phyloP scores from a whole-genome alignment of 2,329 filamentous ascomycete species.

The Trichoderma koningii region DNA sequence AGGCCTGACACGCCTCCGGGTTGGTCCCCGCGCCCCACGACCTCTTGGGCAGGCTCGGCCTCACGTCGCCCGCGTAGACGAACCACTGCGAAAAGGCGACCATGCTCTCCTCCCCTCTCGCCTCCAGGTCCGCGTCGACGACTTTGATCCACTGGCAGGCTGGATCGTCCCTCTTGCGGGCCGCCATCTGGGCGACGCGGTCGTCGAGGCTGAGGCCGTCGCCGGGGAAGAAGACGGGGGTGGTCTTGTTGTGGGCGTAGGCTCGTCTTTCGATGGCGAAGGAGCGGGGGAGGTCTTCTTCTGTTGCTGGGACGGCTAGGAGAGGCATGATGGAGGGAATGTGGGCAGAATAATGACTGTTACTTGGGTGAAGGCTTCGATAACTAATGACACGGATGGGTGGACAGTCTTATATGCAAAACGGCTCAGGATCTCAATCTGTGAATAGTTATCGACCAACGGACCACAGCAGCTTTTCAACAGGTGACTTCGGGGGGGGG shows the following conservation, averaged over 20 bases:
- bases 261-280: constrained; percentile 44
- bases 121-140: constrained; percentile 39
- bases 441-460: background rate
- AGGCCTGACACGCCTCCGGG: constrained; percentile 38
- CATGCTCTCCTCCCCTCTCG: constrained; percentile 34
- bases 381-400: background rate
- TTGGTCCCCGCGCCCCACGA: constrained; percentile 39
- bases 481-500: too few species aligned
- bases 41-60: constrained; percentile 32
- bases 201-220: constrained; percentile 31
- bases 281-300: constrained; percentile 41
- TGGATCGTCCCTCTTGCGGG: constrained; percentile 32
- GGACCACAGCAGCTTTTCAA: background rate
- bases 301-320: constrained; percentile 39
- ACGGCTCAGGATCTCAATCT: background rate
- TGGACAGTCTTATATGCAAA: background rate
- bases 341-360: background rate
- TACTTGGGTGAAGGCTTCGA: background rate
- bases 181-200: constrained; percentile 32
- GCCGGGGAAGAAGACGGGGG: constrained; percentile 39
- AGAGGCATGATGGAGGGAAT: constrained; percentile 41
- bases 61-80: constrained; percentile 34
- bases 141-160: constrained; percentile 42
- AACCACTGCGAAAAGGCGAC: constrained; percentile 44
- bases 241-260: constrained; percentile 40